Percentiles rank a stretch among this genome's conserved stretches.
phyloP scores from a whole-genome alignment of 2,329 filamentous ascomycete species.

The Rutstroemia sydowiana region DNA sequence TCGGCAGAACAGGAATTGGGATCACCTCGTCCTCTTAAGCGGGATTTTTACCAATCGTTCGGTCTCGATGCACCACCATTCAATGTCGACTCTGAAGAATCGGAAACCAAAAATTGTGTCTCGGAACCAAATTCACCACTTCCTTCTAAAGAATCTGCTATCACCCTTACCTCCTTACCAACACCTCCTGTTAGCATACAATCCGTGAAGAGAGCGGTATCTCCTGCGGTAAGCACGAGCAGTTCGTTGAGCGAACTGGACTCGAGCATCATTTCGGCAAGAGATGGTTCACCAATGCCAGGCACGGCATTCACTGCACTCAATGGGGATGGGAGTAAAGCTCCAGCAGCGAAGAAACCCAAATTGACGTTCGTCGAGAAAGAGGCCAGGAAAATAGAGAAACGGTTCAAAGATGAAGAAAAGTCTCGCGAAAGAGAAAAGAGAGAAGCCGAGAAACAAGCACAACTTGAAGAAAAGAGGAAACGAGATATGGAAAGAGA shows the following conservation, averaged over 20 bases:
- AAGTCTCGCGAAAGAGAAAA: constrained; percentile 29
- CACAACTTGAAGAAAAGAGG: constrained; percentile 27
- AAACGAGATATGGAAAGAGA: constrained; percentile 37
- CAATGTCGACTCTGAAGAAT: neutral
- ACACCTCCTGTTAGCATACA: constrained; percentile 1
- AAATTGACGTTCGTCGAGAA: constrained; percentile 26
- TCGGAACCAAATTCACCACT: neutral
- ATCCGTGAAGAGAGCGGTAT: constrained; percentile 8
- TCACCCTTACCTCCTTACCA: neutral
- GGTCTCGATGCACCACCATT: constrained; percentile 1
- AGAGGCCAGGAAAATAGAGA: constrained; percentile 33
- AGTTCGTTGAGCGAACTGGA: constrained; percentile 19
- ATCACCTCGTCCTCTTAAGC: constrained; percentile 13
- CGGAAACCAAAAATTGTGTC: neutral
- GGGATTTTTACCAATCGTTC: constrained; percentile 10
- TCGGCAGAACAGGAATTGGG: neutral
- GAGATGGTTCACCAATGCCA: constrained; percentile 5
- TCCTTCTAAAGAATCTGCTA: neutral
- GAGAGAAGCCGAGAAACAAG: constrained; percentile 28
- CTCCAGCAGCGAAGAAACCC: constrained; percentile 21
- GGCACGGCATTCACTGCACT: constrained; percentile 18
- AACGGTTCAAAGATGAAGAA: constrained; percentile 24
- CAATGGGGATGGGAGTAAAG: constrained; percentile 9
- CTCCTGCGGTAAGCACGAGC: constrained; percentile 18
- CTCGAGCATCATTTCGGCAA: constrained; percentile 15